Percentiles rank a stretch among this genome's conserved stretches.
Conservation (phyloP, 306 rosid species). For the Cucurbita moschata region DNA sequence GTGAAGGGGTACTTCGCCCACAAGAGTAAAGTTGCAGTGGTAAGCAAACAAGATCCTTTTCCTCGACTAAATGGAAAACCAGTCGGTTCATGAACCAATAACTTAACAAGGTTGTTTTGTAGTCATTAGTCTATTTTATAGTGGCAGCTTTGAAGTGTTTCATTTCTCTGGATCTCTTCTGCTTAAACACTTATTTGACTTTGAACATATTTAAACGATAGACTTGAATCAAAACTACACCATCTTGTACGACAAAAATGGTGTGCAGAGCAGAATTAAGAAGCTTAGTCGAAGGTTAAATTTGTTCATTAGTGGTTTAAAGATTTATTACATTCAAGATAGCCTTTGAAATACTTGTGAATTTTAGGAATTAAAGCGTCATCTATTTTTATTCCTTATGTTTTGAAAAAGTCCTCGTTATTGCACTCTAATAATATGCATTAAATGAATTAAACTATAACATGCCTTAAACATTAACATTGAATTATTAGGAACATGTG, state of each 20-base stretch:
- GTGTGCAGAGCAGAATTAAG: too few relatives aligned
- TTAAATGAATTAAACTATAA: too few relatives aligned
- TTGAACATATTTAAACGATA: neutral
- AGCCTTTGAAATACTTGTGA: too few relatives aligned
- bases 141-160: neutral
- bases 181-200: neutral
- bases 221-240: neutral
- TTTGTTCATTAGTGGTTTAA: too few relatives aligned
- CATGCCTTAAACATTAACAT: too few relatives aligned
- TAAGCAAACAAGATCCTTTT: constrained; percentile 95
- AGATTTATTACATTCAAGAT: too few relatives aligned
- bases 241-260: neutral
- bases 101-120: neutral
- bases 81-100: constrained; percentile 35
- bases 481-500: too few relatives aligned
- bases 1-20: constrained; percentile 92
- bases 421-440: too few relatives aligned
- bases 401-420: too few relatives aligned
- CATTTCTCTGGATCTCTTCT: neutral
- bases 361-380: too few relatives aligned
- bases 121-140: neutral
- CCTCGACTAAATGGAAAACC: constrained; percentile 83
- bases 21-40: constrained; percentile 87
- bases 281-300: too few relatives aligned
- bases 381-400: too few relatives aligned